A percentile compares a stretch with the other conserved stretches of the same genome.
These are phyloP conservation scores for Arabis alpina DNA, from an alignment of 345 rosid genomes.

Conservation along the genomic window DNA sequence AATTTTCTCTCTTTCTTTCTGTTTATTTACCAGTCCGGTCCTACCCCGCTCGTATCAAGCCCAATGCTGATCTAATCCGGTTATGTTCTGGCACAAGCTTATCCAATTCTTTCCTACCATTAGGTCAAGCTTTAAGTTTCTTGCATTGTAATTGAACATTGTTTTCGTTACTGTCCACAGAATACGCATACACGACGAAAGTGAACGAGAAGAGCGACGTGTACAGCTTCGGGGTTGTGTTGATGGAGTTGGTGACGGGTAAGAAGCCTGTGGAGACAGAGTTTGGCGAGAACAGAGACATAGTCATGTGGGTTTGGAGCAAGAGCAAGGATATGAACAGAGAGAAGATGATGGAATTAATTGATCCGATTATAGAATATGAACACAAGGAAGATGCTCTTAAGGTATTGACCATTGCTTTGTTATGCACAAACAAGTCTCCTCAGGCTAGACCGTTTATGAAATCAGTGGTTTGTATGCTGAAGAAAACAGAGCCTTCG, in stretches of 20 bases:
- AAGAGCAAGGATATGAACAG: constrained; percentile 42
- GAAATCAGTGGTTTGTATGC: constrained; percentile 81
- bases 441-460: constrained; percentile 73
- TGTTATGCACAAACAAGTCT: constrained; percentile 61
- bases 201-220: constrained; percentile 81
- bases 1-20: neutral
- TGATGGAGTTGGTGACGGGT: constrained; percentile 83
- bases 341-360: constrained; percentile 48
- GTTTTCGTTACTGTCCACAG: constrained; percentile 42
- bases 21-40: neutral
- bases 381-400: constrained; percentile 56
- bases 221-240: constrained; percentile 87
- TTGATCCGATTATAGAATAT: constrained; percentile 56
- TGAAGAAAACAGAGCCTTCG: constrained; percentile 64
- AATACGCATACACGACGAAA: constrained; percentile 64
- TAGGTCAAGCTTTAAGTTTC: constrained; percentile 3
- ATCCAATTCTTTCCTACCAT: neutral
- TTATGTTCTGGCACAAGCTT: neutral
- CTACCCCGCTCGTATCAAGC: too few species aligned
- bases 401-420: constrained; percentile 62
- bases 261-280: constrained; percentile 67
- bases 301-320: constrained; percentile 65
- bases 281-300: constrained; percentile 69
- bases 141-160: constrained; percentile 4
- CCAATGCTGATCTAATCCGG: too few species aligned